Percentiles rank a stretch among this genome's conserved stretches.
Conservation (phyloP, 345 rosid genomes). For the Syzygium oleosum region DNA sequence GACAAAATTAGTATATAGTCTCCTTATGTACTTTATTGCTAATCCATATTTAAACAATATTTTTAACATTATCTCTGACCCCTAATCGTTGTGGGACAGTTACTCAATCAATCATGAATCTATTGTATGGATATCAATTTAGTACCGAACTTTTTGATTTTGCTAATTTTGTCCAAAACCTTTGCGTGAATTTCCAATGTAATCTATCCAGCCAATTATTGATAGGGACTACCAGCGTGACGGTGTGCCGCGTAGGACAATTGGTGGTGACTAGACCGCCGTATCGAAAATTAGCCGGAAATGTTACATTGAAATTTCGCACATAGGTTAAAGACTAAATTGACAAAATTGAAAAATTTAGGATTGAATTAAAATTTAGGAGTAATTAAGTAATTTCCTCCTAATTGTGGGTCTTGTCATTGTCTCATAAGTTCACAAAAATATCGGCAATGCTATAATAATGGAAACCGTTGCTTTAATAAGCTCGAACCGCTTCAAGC, state of each 20-base stretch:
- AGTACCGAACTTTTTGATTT: not conserved
- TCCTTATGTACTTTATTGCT: not conserved
- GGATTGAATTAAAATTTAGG: not conserved
- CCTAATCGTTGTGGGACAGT: not conserved
- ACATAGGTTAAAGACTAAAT: not conserved
- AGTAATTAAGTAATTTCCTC: rapidly evolving
- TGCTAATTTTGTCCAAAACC: rapidly evolving
- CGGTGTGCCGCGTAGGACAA: rapidly evolving
- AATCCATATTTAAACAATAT: not conserved
- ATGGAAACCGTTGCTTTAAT: not conserved
- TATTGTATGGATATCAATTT: rapidly evolving
- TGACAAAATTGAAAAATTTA: rapidly evolving
- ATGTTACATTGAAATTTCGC: rapidly evolving
- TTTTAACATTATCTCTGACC: not conserved
- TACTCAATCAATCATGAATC: not conserved
- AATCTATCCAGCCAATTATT: not conserved
- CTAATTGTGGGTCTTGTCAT: not conserved
- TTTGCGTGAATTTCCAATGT: rapidly evolving
- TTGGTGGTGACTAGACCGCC: rapidly evolving
- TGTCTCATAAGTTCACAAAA: not conserved
- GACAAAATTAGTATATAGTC: not conserved
- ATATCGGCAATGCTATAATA: not conserved
- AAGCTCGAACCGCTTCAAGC: not conserved
- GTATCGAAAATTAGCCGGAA: no score
- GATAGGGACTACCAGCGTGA: rapidly evolving